A percentile compares a stretch with the other conserved stretches of the same genome.
phyloP scores from a whole-genome alignment of 2,329 filamentous ascomycete genomes.

The Bipolaris victoriae region DNA sequence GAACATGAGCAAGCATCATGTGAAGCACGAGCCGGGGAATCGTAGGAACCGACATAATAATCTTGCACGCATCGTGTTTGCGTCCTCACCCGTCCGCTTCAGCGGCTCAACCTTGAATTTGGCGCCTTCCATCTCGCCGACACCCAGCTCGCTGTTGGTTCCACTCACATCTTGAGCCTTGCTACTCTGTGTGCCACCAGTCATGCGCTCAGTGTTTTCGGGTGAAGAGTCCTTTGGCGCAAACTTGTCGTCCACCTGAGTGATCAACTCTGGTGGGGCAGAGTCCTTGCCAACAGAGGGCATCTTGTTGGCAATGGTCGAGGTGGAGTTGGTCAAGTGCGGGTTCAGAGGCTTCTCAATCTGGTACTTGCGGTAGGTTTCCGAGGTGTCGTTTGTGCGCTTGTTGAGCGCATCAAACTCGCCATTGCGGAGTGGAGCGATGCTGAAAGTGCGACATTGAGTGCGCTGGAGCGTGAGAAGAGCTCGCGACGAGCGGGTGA shows the following conservation, averaged over 20 bases:
- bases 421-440: slow-evolving; percentile 43
- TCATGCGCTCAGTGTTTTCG: slow-evolving; percentile 69
- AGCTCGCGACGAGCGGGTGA: slow-evolving; percentile 55
- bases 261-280: slow-evolving; percentile 66
- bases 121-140: slow-evolving; percentile 52
- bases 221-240: slow-evolving; percentile 65
- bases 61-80: slow-evolving; percentile 83
- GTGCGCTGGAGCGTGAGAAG: slow-evolving; percentile 44
- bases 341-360: slow-evolving; percentile 65
- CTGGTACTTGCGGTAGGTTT: slow-evolving; percentile 63
- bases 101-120: slow-evolving; percentile 89
- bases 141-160: slow-evolving; percentile 34
- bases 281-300: slow-evolving; percentile 63
- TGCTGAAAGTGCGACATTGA: slow-evolving; percentile 47
- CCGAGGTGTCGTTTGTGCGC: slow-evolving; percentile 59
- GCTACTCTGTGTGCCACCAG: slow-evolving; percentile 64
- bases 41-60: slow-evolving; percentile 67
- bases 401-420: slow-evolving; percentile 55
- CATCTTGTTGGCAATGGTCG: slow-evolving; percentile 68
- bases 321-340: slow-evolving; percentile 68
- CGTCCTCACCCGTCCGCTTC: slow-evolving; percentile 80
- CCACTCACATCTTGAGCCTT: slow-evolving; percentile 45
- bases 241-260: slow-evolving; percentile 62
- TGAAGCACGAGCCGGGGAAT: slow-evolving; percentile 1
- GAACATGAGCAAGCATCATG: not conserved